Evolutionary conservation across 306 rosid species (phyloP).

Genomic region (Casuarina cunninghamiana): DNA sequence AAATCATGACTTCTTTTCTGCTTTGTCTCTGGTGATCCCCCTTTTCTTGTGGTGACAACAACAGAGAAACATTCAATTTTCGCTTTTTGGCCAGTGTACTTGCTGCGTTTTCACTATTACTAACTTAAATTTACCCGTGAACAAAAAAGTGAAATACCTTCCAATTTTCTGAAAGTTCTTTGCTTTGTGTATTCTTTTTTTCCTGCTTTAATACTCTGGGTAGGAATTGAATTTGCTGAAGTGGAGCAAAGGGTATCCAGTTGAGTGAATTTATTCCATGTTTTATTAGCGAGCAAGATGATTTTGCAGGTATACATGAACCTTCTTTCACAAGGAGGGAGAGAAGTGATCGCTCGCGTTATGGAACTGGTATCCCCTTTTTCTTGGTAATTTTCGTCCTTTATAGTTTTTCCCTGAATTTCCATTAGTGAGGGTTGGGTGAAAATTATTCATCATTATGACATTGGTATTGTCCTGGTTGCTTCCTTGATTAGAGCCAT

Average conservation of each 20-base stretch:
- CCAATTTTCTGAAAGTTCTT: not conserved
- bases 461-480: constrained; percentile 7
- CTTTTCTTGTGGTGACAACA: too few species aligned
- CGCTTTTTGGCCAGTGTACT: too few species aligned
- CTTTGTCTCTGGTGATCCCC: too few species aligned
- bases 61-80: too few species aligned
- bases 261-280: constrained; percentile 21
- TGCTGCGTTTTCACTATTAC: too few species aligned
- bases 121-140: not conserved
- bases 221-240: not conserved
- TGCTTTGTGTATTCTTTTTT: not conserved
- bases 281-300: constrained; percentile 29
- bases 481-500: constrained; percentile 7
- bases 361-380: constrained; percentile 80
- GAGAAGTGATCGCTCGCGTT: constrained; percentile 44
- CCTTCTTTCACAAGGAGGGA: constrained; percentile 45
- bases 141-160: not conserved
- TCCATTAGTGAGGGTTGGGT: constrained; percentile 9
- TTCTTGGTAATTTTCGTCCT: constrained; percentile 52
- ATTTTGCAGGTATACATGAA: constrained; percentile 65
- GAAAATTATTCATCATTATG: not conserved
- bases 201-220: not conserved
- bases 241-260: not conserved
- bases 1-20: too few species aligned
- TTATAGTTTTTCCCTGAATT: constrained; percentile 27